A percentile compares a stretch with the other conserved stretches of the same genome.
Conservation (phyloP, 192 early-diverging fungal species). For the Gorgonomyces haynaldii region DNA sequence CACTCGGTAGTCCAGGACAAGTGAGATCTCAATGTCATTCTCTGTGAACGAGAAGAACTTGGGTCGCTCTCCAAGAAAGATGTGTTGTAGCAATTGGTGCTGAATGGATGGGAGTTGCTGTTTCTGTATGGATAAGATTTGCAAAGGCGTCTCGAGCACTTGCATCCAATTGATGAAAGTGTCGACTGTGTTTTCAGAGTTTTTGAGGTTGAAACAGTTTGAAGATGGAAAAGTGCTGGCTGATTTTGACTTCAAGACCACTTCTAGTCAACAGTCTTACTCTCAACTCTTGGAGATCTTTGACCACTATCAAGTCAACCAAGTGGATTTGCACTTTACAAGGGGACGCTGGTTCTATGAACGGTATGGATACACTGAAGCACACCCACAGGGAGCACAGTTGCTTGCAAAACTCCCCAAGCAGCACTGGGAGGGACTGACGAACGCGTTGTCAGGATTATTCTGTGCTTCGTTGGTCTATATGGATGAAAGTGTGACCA, state of each 20-base stretch:
- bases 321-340: slow-evolving; percentile 79
- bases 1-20: no score
- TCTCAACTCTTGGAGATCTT: slow-evolving; percentile 63
- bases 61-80: no score
- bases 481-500: slow-evolving; percentile 68
- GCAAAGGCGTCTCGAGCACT: no score
- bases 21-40: no score
- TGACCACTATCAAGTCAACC: slow-evolving; percentile 58
- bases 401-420: slow-evolving; percentile 14
- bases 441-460: slow-evolving; percentile 82
- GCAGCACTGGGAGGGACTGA: slow-evolving; percentile 71
- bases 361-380: slow-evolving; percentile 54
- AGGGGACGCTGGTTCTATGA: slow-evolving; percentile 80
- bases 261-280: not conserved
- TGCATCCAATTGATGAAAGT: no score
- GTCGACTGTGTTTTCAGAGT: slow-evolving; percentile 17
- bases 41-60: no score
- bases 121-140: no score
- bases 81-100: no score
- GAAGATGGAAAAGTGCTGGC: slow-evolving; percentile 69
- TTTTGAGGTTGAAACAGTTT: slow-evolving; percentile 54
- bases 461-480: slow-evolving; percentile 97
- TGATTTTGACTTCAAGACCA: slow-evolving; percentile 62
- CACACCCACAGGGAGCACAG: not conserved
- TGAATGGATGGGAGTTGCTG: no score